phyloP scores from a whole-genome alignment of 495 filamentous ascomycete species.

The Penicillium roqueforti region DNA sequence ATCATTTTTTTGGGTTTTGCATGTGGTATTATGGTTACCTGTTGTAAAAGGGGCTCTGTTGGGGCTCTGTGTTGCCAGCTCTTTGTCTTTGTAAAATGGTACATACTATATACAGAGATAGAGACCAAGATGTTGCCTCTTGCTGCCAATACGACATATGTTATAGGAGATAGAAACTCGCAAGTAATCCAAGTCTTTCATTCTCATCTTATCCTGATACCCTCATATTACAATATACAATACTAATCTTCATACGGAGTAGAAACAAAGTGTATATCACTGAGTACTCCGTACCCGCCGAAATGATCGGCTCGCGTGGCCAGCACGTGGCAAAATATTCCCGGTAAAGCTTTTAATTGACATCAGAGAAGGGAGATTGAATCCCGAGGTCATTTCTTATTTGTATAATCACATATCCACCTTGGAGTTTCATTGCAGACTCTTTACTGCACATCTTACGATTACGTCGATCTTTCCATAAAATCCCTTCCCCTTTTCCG shows the following conservation, averaged over 20 bases:
- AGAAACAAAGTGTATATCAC: no score
- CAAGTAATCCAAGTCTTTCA: background rate
- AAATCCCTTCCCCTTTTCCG: background rate
- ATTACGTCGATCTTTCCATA: constrained; percentile 4
- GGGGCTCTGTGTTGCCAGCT: background rate
- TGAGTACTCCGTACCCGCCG: background rate
- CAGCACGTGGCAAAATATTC: constrained; percentile 2
- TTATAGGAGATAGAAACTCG: background rate
- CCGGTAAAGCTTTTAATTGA: background rate
- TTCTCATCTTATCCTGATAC: background rate
- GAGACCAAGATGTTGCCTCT: background rate
- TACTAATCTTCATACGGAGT: no score
- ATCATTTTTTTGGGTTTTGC: no score
- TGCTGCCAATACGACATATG: no score
- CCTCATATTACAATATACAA: background rate
- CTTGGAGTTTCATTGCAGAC: background rate
- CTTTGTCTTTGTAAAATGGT: background rate
- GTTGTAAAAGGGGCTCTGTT: background rate
- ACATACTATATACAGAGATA: no score
- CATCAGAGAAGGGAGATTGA: background rate
- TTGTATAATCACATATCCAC: background rate
- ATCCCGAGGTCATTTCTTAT: background rate
- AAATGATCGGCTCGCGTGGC: constrained; percentile 6
- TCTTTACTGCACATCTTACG: background rate
- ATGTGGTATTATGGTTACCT: background rate